phyloP scores from a whole-genome alignment of 192 early-diverging fungal genomes.

The Lunasporangiospora selenospora region DNA sequence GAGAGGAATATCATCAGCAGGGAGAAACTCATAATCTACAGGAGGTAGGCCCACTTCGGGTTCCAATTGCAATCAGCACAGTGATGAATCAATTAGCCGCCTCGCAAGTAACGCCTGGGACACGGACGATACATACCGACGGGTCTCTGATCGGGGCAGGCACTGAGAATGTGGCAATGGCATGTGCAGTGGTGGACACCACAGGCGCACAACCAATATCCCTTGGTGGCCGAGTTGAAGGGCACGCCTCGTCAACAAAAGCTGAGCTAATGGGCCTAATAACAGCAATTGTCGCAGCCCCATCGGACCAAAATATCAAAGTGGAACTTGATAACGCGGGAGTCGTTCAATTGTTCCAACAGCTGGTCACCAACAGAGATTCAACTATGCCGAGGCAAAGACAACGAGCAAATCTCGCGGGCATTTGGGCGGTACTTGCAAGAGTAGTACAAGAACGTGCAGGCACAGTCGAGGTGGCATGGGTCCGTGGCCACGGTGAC shows the following conservation, averaged over 20 bases:
- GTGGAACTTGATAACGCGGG: neutral
- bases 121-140: neutral
- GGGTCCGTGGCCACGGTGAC: conserved; percentile 1
- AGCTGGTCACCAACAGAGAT: neutral
- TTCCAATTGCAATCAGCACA: no score
- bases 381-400: neutral
- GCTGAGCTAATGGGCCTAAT: conserved; percentile 2
- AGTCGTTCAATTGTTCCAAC: neutral
- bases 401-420: neutral
- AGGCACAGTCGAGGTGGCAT: neutral
- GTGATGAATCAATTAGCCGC: no score
- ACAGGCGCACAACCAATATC: neutral
- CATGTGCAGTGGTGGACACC: neutral
- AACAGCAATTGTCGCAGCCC: neutral
- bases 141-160: neutral
- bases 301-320: neutral
- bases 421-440: neutral
- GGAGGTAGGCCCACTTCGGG: no score
- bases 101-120: no score
- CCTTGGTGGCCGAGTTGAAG: neutral
- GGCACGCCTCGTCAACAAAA: conserved; percentile 5
- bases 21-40: no score
- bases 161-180: neutral
- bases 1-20: no score
- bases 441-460: neutral